These are phyloP conservation scores for Histomonas meleagridis DNA, from an alignment of 208 protist species.

Conservation along the genomic window DNA sequence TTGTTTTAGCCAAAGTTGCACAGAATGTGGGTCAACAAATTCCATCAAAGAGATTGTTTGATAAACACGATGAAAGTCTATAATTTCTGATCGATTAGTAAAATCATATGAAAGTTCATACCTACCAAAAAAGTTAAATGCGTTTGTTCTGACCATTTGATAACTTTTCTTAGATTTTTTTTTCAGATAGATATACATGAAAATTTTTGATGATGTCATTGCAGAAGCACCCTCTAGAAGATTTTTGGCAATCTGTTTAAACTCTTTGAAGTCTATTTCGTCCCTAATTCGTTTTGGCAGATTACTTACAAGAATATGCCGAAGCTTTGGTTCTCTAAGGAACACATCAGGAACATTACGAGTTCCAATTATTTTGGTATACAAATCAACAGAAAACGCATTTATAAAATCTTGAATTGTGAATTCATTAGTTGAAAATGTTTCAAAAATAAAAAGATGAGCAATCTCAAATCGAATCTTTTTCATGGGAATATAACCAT, in stretches of 20 bases:
- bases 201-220: background rate
- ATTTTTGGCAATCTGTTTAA: background rate
- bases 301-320: background rate
- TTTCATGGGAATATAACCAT: background rate
- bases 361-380: background rate
- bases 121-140: background rate
- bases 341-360: background rate
- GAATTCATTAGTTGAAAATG: background rate
- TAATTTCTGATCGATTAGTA: background rate
- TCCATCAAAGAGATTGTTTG: background rate
- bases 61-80: background rate
- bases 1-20: background rate
- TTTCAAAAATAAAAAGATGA: background rate
- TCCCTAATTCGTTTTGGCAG: background rate
- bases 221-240: background rate
- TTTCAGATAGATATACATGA: background rate
- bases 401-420: background rate
- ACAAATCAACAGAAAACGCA: background rate
- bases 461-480: background rate
- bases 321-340: background rate
- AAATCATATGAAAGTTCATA: background rate
- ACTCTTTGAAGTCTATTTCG: background rate
- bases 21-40: constrained; percentile 15
- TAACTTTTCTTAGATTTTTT: background rate
- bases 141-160: background rate